Conservation (phyloP, 1,284 basidiomycete species). For the Fomitopsis schrenkii region DNA sequence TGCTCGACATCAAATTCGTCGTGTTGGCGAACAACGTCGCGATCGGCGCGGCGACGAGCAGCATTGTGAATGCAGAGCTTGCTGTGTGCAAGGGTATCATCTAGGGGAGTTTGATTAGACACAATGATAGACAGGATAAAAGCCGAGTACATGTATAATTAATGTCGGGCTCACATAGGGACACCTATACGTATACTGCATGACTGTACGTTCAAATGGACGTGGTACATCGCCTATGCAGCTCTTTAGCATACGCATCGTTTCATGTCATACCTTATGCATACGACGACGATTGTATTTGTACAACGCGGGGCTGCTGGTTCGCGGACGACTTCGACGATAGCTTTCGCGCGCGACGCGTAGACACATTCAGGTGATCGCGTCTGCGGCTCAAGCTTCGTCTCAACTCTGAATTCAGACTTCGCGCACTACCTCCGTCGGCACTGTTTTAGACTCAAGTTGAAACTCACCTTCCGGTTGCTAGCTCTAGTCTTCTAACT, state of each 20-base stretch:
- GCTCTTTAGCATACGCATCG: background rate
- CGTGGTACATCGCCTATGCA: background rate
- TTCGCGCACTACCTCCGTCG: background rate
- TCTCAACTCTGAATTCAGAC: background rate
- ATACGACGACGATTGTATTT: no score
- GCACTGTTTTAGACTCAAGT: background rate
- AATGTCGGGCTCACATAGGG: slow-evolving; percentile 3
- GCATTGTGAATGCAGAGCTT: slow-evolving; percentile 96
- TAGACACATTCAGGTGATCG: background rate
- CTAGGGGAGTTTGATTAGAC: slow-evolving; percentile 23
- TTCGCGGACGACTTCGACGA: no score
- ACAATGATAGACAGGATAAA: background rate
- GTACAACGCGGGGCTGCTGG: no score
- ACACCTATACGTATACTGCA: background rate
- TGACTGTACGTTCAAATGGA: background rate
- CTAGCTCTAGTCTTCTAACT: background rate
- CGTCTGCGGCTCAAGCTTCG: background rate
- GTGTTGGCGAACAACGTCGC: slow-evolving; percentile 94
- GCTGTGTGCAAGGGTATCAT: slow-evolving; percentile 82
- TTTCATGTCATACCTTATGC: no score
- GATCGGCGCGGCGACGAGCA: slow-evolving; percentile 95
- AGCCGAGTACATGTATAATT: slow-evolving; percentile 8
- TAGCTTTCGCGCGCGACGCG: background rate
- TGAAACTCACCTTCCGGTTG: background rate
- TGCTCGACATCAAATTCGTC: slow-evolving; percentile 96